A percentile compares a stretch with the other conserved stretches of the same genome.
These are phyloP conservation scores for Nicotiana knightiana DNA, from an alignment of 257 asterid species.

Conservation along the genomic window DNA sequence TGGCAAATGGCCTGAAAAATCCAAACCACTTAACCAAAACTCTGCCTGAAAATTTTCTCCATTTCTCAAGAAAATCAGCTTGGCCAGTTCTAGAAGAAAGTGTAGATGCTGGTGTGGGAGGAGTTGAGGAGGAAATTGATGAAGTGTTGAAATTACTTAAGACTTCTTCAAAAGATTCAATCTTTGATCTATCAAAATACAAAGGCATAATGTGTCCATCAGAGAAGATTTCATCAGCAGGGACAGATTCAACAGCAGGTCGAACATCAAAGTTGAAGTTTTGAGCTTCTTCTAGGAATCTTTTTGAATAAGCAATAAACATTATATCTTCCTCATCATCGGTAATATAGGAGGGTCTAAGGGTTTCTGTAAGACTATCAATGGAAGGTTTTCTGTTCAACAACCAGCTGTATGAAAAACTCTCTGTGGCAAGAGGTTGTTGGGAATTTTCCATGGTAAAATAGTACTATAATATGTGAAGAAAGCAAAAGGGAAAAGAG, in stretches of 20 bases:
- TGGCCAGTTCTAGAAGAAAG: neutral
- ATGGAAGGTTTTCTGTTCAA: conserved; percentile 24
- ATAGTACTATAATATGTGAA: neutral
- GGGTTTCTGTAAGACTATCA: conserved; percentile 17
- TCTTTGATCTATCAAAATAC: conserved; percentile 20
- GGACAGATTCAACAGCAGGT: conserved; percentile 31
- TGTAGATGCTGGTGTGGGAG: conserved; percentile 24
- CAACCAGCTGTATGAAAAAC: conserved; percentile 73
- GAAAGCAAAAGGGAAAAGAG: conserved; percentile 6
- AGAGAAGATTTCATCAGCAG: conserved; percentile 58
- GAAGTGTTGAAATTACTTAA: neutral
- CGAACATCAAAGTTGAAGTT: conserved; percentile 46
- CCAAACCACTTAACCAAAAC: conserved; percentile 28
- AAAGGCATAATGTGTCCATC: conserved; percentile 50
- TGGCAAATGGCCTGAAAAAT: conserved; percentile 27
- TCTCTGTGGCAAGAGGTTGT: conserved; percentile 49
- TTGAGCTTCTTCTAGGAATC: conserved; percentile 20
- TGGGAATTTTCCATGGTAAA: conserved; percentile 46
- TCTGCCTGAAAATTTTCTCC: conserved; percentile 31
- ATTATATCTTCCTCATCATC: neutral
- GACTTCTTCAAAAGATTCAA: conserved; percentile 1
- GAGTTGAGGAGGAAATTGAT: conserved; percentile 11
- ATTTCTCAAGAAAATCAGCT: conserved; percentile 9
- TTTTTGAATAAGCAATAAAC: conserved; percentile 8
- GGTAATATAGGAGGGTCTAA: conserved; percentile 1